Base-by-base conservation (phyloP, 257 asterid genomes). In the Vinca minor region DNA sequence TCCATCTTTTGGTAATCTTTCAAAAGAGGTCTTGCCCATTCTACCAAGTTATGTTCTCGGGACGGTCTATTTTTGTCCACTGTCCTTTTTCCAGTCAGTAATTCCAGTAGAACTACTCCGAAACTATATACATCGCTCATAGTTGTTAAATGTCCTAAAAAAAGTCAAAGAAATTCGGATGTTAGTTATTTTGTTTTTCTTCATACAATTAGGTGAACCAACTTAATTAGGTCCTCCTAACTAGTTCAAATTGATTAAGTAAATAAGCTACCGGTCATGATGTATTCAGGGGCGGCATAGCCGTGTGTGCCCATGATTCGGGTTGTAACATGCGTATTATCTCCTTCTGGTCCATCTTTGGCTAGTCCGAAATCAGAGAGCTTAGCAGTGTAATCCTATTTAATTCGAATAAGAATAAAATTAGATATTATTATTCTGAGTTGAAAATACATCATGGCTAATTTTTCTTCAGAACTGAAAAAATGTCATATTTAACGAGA, bases 261-360 rank as follows among this genome's bases (percentile, higher is more conserved):
- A 34, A 34, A 34, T 20, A 23, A 25, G 25, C 48, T 67, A 85
- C 97, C 97, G 53, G 96, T 85, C 95, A 84, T 85, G 62, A 90
- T 50, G 66, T 90, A 90, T 69, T 90, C 97, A 0, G 97, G 97
- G 48, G 97, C 97, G 4, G 93, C 93, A 1, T 90, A 90, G 50
- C 97, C 97, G 23, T 84, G 88, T 21, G 97, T 90, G 6, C 97
- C 97, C 96, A 87, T 87, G 32, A 90, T 77, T 13, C 96, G 84
- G 1, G 96, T 85, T 0, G 95, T 78, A 5, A 87, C 93, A 17
- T 85, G 92, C 0, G 91, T 81, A 18, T 85, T 77, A 39, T 90
- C 93, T 18, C 93, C 96, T 61, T 82, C 86, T 0, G 93, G 96
- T 1, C 97, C 96, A 57, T 90, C 96, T 66, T 78, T 87, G 17